Base-by-base conservation (phyloP, 108 stramenopile species). In the Fragilariopsis cylindrus region DNA sequence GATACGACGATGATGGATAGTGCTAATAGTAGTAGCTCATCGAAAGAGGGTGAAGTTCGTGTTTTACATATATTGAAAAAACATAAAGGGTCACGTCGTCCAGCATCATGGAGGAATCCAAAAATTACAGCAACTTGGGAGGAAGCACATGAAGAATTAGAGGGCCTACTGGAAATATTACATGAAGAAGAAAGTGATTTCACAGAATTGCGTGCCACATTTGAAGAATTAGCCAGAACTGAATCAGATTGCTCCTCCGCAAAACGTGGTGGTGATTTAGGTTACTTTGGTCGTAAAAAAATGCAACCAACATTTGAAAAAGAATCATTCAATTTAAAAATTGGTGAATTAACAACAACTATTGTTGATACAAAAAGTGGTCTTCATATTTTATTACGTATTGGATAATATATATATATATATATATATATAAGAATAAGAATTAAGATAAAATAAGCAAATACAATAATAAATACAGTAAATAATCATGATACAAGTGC, bases 21-120 rank as follows among this genome's bases (percentile, higher is more conserved):
- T 30, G 41, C 40, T 13, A 48, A 15, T 74, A 65, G 30, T 11
- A 45, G 7, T 5, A 52, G 11, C 9, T 39, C 74, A 8, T 15
- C 64, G 41, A 71, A 70, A 12, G 12, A 47, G 43, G 56, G 21
- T 13, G 79, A 95, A 74, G 92, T 96, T 5, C 86, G 92, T 1
- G 90, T 88, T 8, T 78, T 96, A 30, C 96, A 96, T 74, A 92
- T 96, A 53, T 62, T 96, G 41, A 87, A 89, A 67, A 96, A 96
- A 71, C 96, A 96, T 79, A 84, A 77, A 7, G 92, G 68, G 4
- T 89, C 87, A 2, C 79, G 87, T 0, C 81, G 89, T 18, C 96
- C 96, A 3, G 64, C 83, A 57, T 88, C 86, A 7, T 94, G 96
- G 96, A 74, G 92, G 8, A 60, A 81, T 21, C 47, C 84, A 3